phyloP scores from a whole-genome alignment of 176 grass and related monocot species.

The Secale cereale region DNA sequence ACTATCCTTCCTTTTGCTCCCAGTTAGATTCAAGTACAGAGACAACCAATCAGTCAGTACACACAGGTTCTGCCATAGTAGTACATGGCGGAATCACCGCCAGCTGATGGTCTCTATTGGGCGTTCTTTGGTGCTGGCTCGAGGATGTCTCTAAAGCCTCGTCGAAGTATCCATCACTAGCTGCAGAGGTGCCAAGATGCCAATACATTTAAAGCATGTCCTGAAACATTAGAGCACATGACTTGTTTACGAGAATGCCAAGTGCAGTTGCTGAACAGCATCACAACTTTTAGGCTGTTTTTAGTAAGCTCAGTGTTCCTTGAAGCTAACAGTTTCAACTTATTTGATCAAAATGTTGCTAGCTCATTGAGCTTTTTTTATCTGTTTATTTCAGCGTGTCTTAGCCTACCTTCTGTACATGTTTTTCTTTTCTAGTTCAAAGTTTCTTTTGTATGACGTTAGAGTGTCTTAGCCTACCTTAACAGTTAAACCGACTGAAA shows the following conservation, averaged over 20 bases:
- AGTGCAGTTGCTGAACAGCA: background rate
- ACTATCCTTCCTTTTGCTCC: background rate
- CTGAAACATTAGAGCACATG: background rate
- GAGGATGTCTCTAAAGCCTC: background rate
- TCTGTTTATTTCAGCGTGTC: background rate
- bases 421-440: background rate
- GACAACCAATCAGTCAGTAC: background rate
- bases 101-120: background rate
- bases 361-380: conserved; percentile 6
- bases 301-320: background rate
- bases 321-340: background rate
- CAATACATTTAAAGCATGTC: background rate
- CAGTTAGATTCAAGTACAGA: background rate
- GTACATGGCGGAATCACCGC: background rate
- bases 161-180: background rate
- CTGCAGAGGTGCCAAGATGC: background rate
- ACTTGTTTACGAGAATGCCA: background rate
- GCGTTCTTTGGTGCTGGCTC: background rate
- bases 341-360: background rate
- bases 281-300: background rate
- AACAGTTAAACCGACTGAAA: background rate
- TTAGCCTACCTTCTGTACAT: background rate
- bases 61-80: background rate
- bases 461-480: background rate
- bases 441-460: background rate